These are phyloP conservation scores for Aspergillus aculeatinus DNA, from an alignment of 2,329 filamentous ascomycete genomes.

Conservation along the genomic window DNA sequence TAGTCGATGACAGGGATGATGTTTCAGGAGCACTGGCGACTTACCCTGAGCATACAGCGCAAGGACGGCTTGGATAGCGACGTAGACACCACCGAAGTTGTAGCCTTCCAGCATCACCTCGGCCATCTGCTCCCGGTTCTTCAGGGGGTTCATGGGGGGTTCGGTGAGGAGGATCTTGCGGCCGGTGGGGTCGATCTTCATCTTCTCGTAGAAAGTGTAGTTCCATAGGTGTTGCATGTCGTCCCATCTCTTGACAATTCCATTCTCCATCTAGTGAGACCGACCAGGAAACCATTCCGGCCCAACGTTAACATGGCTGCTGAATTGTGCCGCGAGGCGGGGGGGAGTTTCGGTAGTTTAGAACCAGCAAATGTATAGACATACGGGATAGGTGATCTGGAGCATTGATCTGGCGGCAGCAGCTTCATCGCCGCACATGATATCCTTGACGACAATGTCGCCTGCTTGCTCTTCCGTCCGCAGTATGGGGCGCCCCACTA, in stretches of 20 bases:
- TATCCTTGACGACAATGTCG: slow-evolving; percentile 82
- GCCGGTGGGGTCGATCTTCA: slow-evolving; percentile 83
- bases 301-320: slow-evolving; percentile 24
- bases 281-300: slow-evolving; percentile 3
- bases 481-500: slow-evolving; percentile 95
- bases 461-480: slow-evolving; percentile 87
- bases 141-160: slow-evolving; percentile 95
- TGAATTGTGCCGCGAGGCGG: slow-evolving; percentile 9
- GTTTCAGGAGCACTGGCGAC: slow-evolving; percentile 20
- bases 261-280: slow-evolving; percentile 82
- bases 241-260: slow-evolving; percentile 99
- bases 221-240: slow-evolving; percentile 99
- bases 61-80: slow-evolving; percentile 94
- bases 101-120: slow-evolving; percentile 99
- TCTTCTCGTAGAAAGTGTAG: slow-evolving; percentile 97
- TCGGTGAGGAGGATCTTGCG: slow-evolving; percentile 98
- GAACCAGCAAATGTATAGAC: slow-evolving; percentile 26
- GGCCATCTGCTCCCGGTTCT: slow-evolving; percentile 96
- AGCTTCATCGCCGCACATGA: slow-evolving; percentile 99
- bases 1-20: background rate
- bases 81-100: slow-evolving; percentile 93
- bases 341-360: background rate
- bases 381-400: slow-evolving; percentile 91
- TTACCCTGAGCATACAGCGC: slow-evolving; percentile 93
- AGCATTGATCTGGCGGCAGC: slow-evolving; percentile 94